Evolutionary conservation across 257 asterid genomes (phyloP), one percentile per base, ranked within the genome.

Genomic region (Solanum ossicruentum): DNA sequence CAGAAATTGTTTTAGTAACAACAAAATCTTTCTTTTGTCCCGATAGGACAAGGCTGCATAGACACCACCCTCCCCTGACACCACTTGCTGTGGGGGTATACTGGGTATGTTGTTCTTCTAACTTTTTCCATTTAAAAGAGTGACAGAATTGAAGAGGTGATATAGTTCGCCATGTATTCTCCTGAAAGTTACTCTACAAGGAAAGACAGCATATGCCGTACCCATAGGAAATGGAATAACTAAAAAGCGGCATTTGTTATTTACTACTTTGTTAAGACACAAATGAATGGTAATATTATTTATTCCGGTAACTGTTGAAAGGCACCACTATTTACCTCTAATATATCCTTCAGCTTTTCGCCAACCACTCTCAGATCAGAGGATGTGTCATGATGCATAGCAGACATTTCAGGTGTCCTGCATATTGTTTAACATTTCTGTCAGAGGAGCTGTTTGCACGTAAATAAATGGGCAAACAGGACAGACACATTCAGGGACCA

Each of bases 351-450:
- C 75, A 96, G 85, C 89, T 90, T 93, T 26, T 88, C 86, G 39
- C 91, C 90, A 49, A 96, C 99, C 47, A 90, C 93, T 83, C 81
- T 90, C 86, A 96, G 90, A 90, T 96, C 98, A 43, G 95, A 51
- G 10, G 98, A 88, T 10, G 91, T 86, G 85, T 96, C 99, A 72
- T 93, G 97, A 88, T 96, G 99, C 95, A 96, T 94, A 23, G 98
- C 97, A 13, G 99, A 94, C 96, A 94, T 92, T 9, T 90, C 97
- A 6, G 99, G 98, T 47, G 99, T 94, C 92, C 98, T 96, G 95
- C 86, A 80, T 81, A 84, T 71, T 23, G 82, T 49, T 73, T 54
- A 6, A 81, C 36, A 83, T 60, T 52, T 45, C 80, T 72, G 13
- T 56, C 49, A 52, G 10, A 5, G 32, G 17, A 18, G 39, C 67